These are phyloP conservation scores for Pseudomicrostroma phylloplanum DNA, from an alignment of 1,284 basidiomycete genomes.

Conservation along the genomic window DNA sequence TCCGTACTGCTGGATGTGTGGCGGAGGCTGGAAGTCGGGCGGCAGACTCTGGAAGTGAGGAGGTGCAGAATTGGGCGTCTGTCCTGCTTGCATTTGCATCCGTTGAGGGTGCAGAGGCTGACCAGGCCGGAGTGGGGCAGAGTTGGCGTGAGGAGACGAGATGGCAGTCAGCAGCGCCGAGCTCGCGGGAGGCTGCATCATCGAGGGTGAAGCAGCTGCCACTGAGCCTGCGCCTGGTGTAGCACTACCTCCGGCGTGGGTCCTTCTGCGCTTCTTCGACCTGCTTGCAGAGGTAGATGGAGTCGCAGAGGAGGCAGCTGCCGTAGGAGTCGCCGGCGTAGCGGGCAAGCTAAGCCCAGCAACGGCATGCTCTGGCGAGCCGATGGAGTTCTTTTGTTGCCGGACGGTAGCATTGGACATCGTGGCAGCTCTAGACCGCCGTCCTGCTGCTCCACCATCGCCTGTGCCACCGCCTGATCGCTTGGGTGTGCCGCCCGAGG, in stretches of 20 bases:
- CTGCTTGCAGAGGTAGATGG: not conserved
- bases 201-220: not conserved
- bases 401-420: slow-evolving; percentile 7
- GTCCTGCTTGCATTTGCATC: not conserved
- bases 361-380: slow-evolving; percentile 4
- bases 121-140: not conserved
- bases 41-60: not conserved
- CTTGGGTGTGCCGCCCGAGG: slow-evolving; percentile 2
- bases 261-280: not conserved
- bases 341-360: not conserved
- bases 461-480: slow-evolving; percentile 4
- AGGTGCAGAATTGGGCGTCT: slow-evolving; percentile 4
- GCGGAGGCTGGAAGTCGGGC: not conserved
- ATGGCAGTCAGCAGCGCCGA: not conserved
- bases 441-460: slow-evolving; percentile 5
- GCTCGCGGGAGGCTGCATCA: not conserved
- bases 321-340: slow-evolving; percentile 3
- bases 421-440: slow-evolving; percentile 2
- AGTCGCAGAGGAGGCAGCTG: not conserved
- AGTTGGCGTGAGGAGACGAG: not conserved
- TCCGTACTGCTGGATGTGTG: slow-evolving; percentile 2
- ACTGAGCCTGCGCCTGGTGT: not conserved
- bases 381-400: slow-evolving; percentile 1
- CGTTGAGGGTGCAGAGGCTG: not conserved
- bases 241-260: not conserved